A percentile compares a stretch with the other conserved stretches of the same genome.
Evolutionary conservation across 345 rosid species (phyloP).

Genomic region (Eutrema heterophyllum): DNA sequence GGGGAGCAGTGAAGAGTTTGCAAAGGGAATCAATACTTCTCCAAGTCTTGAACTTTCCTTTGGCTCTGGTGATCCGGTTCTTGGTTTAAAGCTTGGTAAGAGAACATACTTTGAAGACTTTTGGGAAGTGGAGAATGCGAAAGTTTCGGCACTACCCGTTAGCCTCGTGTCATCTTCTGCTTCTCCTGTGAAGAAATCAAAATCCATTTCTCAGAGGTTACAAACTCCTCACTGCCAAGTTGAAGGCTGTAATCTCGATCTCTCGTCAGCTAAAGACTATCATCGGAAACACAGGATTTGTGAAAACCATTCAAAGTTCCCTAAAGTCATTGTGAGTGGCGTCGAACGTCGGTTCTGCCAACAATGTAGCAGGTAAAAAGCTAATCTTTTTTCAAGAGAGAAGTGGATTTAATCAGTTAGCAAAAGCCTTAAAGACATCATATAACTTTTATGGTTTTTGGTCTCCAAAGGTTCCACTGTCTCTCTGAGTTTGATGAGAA

Average conservation of each 20-base stretch:
- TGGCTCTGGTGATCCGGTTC: not conserved
- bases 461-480: conserved; percentile 68
- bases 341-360: conserved; percentile 91
- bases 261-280: not conserved
- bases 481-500: conserved; percentile 86
- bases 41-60: conserved; percentile 1
- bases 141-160: not conserved
- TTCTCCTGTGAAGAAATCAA: not conserved
- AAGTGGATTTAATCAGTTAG: not conserved
- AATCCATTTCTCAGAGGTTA: not conserved
- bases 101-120: conserved; percentile 5
- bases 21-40: not conserved
- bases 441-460: not conserved
- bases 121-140: conserved; percentile 5
- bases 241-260: conserved; percentile 1
- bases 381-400: not conserved
- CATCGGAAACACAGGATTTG: conserved; percentile 1
- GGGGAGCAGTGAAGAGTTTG: not conserved
- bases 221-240: conserved; percentile 2
- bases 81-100: conserved; percentile 1
- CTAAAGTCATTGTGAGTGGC: conserved; percentile 73
- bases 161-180: not conserved
- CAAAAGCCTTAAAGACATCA: not conserved
- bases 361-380: conserved; percentile 86
- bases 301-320: conserved; percentile 25